phyloP scores from a whole-genome alignment of 169 alveolate genomes.

The Ichthyophthirius multifiliis region DNA sequence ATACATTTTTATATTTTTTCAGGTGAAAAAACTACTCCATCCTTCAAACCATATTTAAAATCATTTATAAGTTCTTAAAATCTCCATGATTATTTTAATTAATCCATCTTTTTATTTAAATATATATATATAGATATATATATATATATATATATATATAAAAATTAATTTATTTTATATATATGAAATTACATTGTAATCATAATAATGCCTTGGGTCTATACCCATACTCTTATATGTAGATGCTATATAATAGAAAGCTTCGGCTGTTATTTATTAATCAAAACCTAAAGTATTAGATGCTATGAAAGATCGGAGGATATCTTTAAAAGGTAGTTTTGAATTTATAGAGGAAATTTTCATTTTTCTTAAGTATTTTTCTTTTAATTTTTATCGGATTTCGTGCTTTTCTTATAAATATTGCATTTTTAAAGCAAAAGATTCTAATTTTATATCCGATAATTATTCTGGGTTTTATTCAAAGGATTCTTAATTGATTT shows the following conservation, averaged over 20 bases:
- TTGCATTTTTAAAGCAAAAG: too few relatives aligned
- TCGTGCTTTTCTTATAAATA: too few relatives aligned
- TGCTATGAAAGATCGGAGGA: background rate
- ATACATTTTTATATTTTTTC: background rate
- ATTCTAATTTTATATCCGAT: too few relatives aligned
- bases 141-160: too few relatives aligned
- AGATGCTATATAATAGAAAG: background rate
- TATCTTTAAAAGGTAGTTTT: background rate
- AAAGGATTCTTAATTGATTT: too few relatives aligned
- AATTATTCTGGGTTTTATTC: too few relatives aligned
- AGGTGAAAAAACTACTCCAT: background rate
- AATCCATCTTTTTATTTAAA: background rate
- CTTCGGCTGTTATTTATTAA: background rate
- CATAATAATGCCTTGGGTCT: background rate
- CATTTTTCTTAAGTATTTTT: background rate
- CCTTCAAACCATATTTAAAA: slow-evolving; percentile 3
- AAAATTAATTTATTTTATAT: background rate
- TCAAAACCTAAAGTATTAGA: background rate
- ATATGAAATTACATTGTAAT: background rate
- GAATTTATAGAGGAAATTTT: background rate
- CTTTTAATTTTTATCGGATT: too few relatives aligned
- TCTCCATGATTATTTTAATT: background rate
- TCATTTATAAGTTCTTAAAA: background rate
- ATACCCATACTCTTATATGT: background rate
- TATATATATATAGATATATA: background rate